Conservation (phyloP, 352 stramenopile genomes). For the Globisporangium uncinulatum region DNA sequence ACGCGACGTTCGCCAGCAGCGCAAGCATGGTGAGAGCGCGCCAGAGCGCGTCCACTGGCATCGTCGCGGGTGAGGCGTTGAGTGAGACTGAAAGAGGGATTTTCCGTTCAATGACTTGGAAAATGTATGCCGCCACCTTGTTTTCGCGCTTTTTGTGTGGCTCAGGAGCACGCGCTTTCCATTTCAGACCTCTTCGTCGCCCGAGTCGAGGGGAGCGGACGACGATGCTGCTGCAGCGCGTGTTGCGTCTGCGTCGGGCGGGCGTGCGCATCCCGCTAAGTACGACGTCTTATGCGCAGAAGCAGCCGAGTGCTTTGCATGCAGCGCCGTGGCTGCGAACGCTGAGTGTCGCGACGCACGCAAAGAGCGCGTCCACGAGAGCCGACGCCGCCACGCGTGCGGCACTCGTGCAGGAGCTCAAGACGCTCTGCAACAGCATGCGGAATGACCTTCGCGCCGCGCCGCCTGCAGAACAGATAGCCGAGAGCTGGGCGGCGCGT, state of each 20-base stretch:
- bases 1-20: constrained; percentile 17
- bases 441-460: constrained; percentile 39
- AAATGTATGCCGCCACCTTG: too few species aligned
- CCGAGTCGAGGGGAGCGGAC: too few species aligned
- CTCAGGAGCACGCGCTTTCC: too few species aligned
- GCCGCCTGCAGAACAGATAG: constrained; percentile 15
- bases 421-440: constrained; percentile 47
- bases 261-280: neutral
- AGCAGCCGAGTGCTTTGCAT: neutral
- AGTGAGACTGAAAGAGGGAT: too few species aligned
- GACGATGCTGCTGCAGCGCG: constrained; percentile 12
- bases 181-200: too few species aligned
- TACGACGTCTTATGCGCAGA: neutral
- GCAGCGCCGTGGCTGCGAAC: neutral
- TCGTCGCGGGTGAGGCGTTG: neutral
- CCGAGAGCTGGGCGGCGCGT: constrained; percentile 30
- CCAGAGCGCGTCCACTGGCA: constrained; percentile 11
- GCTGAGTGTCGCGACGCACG: neutral
- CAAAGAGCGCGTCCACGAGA: neutral
- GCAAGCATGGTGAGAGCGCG: constrained; percentile 4
- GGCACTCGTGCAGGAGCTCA: constrained; percentile 30
- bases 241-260: constrained; percentile 13
- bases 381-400: constrained; percentile 10
- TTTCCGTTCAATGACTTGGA: too few species aligned
- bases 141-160: too few species aligned